These are phyloP conservation scores for Talaromyces sp. DNA, from an alignment of 2,329 filamentous ascomycete genomes.

Conservation along the genomic window DNA sequence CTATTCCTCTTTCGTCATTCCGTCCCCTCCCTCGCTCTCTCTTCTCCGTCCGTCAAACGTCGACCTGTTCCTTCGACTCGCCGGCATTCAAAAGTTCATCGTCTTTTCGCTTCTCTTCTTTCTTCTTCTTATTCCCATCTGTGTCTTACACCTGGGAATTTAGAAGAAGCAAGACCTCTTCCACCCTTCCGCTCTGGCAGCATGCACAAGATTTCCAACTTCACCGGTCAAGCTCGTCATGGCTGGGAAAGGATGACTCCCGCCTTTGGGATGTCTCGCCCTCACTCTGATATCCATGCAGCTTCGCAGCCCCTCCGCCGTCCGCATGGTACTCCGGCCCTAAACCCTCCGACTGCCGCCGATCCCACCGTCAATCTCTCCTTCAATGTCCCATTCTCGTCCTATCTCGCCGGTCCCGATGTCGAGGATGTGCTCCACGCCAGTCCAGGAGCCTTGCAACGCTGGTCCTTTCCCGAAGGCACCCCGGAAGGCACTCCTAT, in stretches of 20 bases:
- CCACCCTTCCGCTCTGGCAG: slow-evolving; percentile 26
- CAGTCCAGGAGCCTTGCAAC: slow-evolving; percentile 77
- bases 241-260: slow-evolving; percentile 67
- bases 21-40: slow-evolving; percentile 10
- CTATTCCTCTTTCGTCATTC: slow-evolving; percentile 14
- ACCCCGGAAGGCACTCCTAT: slow-evolving; percentile 79
- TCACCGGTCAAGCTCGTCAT: slow-evolving; percentile 63
- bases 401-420: slow-evolving; percentile 85
- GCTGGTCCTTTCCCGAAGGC: slow-evolving; percentile 90
- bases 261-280: slow-evolving; percentile 61
- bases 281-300: slow-evolving; percentile 53
- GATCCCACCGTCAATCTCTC: slow-evolving; percentile 84
- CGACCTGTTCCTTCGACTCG: slow-evolving; percentile 23
- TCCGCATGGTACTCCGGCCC: slow-evolving; percentile 48
- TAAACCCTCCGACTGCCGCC: slow-evolving; percentile 66
- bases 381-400: slow-evolving; percentile 96
- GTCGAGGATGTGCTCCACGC: slow-evolving; percentile 93
- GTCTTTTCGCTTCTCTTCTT: slow-evolving; percentile 20
- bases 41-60: slow-evolving; percentile 21
- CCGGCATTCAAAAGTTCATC: not conserved
- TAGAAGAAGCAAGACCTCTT: slow-evolving; percentile 26
- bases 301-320: slow-evolving; percentile 56
- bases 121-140: slow-evolving; percentile 28
- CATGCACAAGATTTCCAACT: slow-evolving; percentile 68
- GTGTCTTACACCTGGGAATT: slow-evolving; percentile 29